A percentile compares a stretch with the other conserved stretches of the same genome.
These are phyloP conservation scores for Ceratopteris richardii DNA, from an alignment of 75 land plant genomes.

Conservation along the genomic window DNA sequence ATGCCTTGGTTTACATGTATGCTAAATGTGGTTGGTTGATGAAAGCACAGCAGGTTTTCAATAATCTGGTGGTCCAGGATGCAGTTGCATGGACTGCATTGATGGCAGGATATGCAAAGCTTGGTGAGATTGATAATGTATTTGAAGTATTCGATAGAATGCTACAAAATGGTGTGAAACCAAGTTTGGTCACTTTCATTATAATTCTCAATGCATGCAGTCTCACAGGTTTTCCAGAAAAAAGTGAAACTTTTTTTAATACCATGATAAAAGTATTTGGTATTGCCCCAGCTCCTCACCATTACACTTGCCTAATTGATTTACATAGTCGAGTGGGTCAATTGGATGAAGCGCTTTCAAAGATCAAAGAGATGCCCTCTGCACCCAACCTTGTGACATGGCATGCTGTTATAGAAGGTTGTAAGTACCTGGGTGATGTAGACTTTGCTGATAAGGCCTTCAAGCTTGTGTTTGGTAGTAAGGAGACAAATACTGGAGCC, in stretches of 20 bases:
- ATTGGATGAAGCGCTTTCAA: constrained; percentile 9
- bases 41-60: constrained; percentile 15
- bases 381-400: constrained; percentile 8
- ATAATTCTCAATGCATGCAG: constrained; percentile 16
- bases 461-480: background rate
- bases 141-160: constrained; percentile 15
- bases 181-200: constrained; percentile 16
- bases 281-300: constrained; percentile 5
- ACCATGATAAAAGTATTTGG: background rate
- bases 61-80: constrained; percentile 4
- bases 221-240: constrained; percentile 2
- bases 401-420: constrained; percentile 10
- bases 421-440: constrained; percentile 1
- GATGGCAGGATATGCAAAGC: constrained; percentile 13
- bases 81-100: constrained; percentile 21
- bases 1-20: constrained; percentile 24
- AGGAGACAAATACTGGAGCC: too few species aligned
- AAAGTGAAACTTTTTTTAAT: constrained; percentile 15
- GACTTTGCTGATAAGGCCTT: constrained; percentile 1
- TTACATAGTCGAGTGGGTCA: constrained; percentile 12
- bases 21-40: constrained; percentile 8
- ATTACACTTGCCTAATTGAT: constrained; percentile 11
- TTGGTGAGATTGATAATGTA: constrained; percentile 7
- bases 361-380: constrained; percentile 6
- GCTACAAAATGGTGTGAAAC: constrained; percentile 8